Evolutionary conservation across 805 yeast species (phyloP).

Genomic region (Hanseniaspora hatyaiensis): DNA sequence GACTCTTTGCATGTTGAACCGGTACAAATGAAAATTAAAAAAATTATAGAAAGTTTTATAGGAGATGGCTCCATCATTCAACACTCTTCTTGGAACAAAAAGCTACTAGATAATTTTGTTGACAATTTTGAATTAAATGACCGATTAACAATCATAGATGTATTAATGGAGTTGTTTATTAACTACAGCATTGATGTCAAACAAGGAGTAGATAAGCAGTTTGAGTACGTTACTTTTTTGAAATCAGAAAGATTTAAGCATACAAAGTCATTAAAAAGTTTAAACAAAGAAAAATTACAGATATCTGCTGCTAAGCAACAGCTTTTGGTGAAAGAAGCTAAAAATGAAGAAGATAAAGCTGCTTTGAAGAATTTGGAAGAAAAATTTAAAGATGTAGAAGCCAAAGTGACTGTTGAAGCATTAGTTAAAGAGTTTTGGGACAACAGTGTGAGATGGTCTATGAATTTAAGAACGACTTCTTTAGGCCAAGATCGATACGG

Average conservation of each 20-base stretch:
- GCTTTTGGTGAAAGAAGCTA: constrained; percentile 18
- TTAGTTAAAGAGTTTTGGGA: constrained; percentile 41
- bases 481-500: constrained; percentile 74
- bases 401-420: constrained; percentile 15
- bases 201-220: constrained; percentile 25
- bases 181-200: constrained; percentile 28
- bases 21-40: constrained; percentile 31
- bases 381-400: constrained; percentile 24
- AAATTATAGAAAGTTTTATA: constrained; percentile 44
- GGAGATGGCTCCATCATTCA: constrained; percentile 31
- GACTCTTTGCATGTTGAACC: constrained; percentile 26
- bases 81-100: constrained; percentile 32
- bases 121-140: constrained; percentile 39
- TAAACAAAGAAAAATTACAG: not conserved
- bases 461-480: constrained; percentile 61
- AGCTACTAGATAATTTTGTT: constrained; percentile 44
- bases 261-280: constrained; percentile 22
- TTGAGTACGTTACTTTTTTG: constrained; percentile 27
- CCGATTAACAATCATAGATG: constrained; percentile 46
- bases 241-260: constrained; percentile 28
- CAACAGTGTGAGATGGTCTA: constrained; percentile 51
- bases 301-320: not conserved
- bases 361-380: not conserved
- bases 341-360: constrained; percentile 18
- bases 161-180: constrained; percentile 48